These are phyloP conservation scores for Rhizoctonia solani DNA, from an alignment of 1,284 basidiomycete genomes.

Conservation along the genomic window DNA sequence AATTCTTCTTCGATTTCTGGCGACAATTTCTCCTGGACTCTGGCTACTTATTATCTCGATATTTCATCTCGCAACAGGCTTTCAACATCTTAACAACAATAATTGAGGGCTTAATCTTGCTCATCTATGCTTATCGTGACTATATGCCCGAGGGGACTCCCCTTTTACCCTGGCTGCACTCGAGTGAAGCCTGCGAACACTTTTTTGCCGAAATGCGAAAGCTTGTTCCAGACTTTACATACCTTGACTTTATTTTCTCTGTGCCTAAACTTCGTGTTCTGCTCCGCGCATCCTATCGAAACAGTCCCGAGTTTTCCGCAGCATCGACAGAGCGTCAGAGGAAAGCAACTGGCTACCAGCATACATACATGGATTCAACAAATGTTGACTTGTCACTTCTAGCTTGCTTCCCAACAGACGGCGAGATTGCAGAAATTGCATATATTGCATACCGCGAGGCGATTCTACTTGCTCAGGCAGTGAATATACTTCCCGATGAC, in stretches of 20 bases:
- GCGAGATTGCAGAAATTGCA: not conserved
- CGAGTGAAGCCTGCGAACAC: conserved; percentile 49
- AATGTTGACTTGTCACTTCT: not conserved
- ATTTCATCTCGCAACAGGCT: conserved; percentile 48
- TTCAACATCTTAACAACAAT: conserved; percentile 45
- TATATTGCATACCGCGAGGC: not conserved
- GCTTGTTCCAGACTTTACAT: conserved; percentile 48
- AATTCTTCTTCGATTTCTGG: conserved; percentile 49
- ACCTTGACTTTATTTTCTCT: conserved; percentile 46
- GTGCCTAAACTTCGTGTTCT: conserved; percentile 41
- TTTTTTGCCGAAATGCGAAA: conserved; percentile 46
- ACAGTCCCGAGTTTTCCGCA: too few relatives aligned
- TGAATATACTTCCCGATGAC: not conserved
- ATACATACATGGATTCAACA: not conserved
- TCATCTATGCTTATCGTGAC: conserved; percentile 48
- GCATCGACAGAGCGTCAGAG: too few relatives aligned
- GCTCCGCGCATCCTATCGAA: too few relatives aligned
- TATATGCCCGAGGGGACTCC: conserved; percentile 41
- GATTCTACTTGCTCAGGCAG: not conserved
- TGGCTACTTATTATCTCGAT: conserved; percentile 40
- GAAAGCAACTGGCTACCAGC: not conserved
- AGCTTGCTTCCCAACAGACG: not conserved
- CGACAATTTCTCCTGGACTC: conserved; percentile 40
- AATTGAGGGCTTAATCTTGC: conserved; percentile 44
- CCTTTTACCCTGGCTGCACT: conserved; percentile 50